Conservation (phyloP, 495 filamentous ascomycete species). For the Hyaloscypha hepaticicola region DNA sequence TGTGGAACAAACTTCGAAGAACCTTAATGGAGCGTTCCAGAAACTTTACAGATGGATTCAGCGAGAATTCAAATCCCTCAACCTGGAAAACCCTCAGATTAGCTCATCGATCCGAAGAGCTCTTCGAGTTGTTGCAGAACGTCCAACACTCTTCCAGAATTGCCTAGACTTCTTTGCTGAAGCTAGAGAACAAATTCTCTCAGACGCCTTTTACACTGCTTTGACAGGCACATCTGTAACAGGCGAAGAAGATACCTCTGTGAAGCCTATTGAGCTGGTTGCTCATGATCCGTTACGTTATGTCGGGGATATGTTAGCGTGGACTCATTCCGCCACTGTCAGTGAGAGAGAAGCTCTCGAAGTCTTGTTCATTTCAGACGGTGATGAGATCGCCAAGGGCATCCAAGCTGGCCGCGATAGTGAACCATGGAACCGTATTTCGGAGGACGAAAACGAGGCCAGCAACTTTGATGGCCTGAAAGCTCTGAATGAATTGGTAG, state of each 20-base stretch:
- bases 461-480: constrained; percentile 74
- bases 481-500: constrained; percentile 84
- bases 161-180: constrained; percentile 94
- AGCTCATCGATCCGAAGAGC: constrained; percentile 81
- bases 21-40: constrained; percentile 89
- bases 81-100: constrained; percentile 93
- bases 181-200: constrained; percentile 81
- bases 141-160: constrained; percentile 86
- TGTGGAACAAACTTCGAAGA: constrained; percentile 83
- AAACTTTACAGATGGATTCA: constrained; percentile 96
- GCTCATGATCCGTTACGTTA: constrained; percentile 92
- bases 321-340: constrained; percentile 91
- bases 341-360: constrained; percentile 93
- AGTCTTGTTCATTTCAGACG: constrained; percentile 84
- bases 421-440: constrained; percentile 74
- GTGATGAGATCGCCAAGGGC: constrained; percentile 83
- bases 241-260: constrained; percentile 46
- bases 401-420: constrained; percentile 83
- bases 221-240: constrained; percentile 67
- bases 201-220: constrained; percentile 87
- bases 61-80: constrained; percentile 85
- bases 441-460: constrained; percentile 55
- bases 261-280: constrained; percentile 91
- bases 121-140: constrained; percentile 83
- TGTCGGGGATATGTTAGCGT: constrained; percentile 96